These are phyloP conservation scores for Decorospora gaudefroyi DNA, from an alignment of 2,329 filamentous ascomycete genomes.

Conservation along the genomic window DNA sequence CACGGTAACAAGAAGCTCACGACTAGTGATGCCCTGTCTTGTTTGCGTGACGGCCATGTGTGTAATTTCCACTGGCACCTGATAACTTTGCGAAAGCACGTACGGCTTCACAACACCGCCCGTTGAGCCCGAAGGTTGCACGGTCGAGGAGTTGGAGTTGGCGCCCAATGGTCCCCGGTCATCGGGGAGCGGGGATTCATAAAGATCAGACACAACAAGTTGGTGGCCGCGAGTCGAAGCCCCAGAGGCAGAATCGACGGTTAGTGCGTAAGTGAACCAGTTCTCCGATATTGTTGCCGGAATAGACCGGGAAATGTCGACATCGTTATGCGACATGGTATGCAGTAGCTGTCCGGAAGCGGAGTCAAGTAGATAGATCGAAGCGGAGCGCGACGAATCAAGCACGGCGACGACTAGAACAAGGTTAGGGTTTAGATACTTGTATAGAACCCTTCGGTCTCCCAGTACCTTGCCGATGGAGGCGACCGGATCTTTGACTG, in stretches of 20 bases:
- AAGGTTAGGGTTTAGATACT: constrained; percentile 90
- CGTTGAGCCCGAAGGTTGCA: constrained; percentile 65
- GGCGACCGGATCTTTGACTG: constrained; percentile 81
- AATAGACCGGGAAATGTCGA: constrained; percentile 75
- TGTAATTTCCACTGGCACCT: constrained; percentile 78
- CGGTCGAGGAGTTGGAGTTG: constrained; percentile 74
- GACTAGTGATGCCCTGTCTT: constrained; percentile 84
- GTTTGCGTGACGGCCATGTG: constrained; percentile 85
- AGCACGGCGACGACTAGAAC: constrained; percentile 73
- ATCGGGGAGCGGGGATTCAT: constrained; percentile 81
- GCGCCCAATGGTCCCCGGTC: constrained; percentile 79
- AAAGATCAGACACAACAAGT: constrained; percentile 83
- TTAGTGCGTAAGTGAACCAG: constrained; percentile 88
- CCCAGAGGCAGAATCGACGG: constrained; percentile 58
- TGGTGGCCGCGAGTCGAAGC: constrained; percentile 76
- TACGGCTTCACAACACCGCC: constrained; percentile 67
- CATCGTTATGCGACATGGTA: constrained; percentile 69
- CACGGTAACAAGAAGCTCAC: constrained; percentile 79
- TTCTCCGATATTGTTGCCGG: constrained; percentile 86
- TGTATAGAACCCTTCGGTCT: constrained; percentile 92
- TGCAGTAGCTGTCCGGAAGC: constrained; percentile 81
- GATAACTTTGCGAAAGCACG: constrained; percentile 77
- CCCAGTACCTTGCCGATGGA: constrained; percentile 94
- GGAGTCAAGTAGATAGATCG: constrained; percentile 81
- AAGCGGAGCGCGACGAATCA: constrained; percentile 62